Evolutionary conservation across 495 filamentous ascomycete species (phyloP).

Genomic region (Lepraria neglecta): DNA sequence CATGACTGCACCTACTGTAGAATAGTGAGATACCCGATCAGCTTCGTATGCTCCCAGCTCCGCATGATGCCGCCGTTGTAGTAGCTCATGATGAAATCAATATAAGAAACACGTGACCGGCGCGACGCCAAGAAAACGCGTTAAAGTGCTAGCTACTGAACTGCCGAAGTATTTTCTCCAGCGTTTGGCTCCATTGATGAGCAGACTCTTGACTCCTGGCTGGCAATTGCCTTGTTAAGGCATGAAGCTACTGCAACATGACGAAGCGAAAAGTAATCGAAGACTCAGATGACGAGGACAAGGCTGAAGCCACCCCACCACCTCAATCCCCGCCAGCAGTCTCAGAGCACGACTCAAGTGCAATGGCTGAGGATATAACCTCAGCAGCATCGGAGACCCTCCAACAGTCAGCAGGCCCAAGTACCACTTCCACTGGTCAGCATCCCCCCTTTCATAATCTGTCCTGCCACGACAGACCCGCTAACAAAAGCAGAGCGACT

Average conservation of each 20-base stretch:
- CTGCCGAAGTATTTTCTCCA: background rate
- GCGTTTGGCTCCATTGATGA: background rate
- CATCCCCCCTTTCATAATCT: background rate
- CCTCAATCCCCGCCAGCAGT: constrained; percentile 8
- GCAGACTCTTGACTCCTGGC: too few species aligned
- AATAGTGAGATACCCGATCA: constrained; percentile 15
- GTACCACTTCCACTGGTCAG: constrained; percentile 26
- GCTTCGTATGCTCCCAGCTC: background rate
- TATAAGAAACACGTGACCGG: background rate
- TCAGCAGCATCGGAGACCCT: background rate
- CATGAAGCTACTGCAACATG: constrained; percentile 18
- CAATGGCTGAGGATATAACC: background rate
- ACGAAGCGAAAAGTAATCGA: constrained; percentile 39
- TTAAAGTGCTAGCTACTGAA: background rate
- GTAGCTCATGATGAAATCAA: background rate
- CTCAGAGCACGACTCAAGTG: constrained; percentile 5
- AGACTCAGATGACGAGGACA: constrained; percentile 48
- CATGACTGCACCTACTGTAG: constrained; percentile 49
- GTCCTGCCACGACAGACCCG: too few species aligned
- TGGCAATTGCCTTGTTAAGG: background rate
- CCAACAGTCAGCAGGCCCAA: constrained; percentile 3
- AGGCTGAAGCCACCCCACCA: constrained; percentile 34
- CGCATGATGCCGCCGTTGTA: background rate
- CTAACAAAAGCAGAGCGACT: constrained; percentile 20
- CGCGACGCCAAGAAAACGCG: constrained; percentile 1